phyloP scores from a whole-genome alignment of 371 early-diverging fungal species.

The Mucor velutinosus region DNA sequence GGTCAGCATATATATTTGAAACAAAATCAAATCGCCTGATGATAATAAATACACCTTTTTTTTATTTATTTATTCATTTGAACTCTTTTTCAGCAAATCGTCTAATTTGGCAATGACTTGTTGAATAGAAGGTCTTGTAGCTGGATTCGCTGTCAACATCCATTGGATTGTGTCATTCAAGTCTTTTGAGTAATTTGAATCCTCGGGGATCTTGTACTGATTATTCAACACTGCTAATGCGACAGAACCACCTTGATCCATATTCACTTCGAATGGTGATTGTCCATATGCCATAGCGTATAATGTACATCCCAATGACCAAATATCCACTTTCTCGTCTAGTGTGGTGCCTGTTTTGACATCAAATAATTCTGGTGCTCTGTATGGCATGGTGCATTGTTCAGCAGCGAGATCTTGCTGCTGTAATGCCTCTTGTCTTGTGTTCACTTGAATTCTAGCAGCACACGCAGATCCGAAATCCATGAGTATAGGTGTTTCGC shows the following conservation, averaged over 20 bases:
- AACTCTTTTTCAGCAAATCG: background rate
- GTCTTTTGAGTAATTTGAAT: conserved; percentile 50
- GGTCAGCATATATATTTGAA: conserved; percentile 29
- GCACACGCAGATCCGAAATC: conserved; percentile 69
- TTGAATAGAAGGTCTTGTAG: conserved; percentile 59
- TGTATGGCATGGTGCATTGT: conserved; percentile 68
- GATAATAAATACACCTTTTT: background rate
- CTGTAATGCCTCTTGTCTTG: conserved; percentile 55
- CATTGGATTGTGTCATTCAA: conserved; percentile 54
- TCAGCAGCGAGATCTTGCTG: conserved; percentile 70
- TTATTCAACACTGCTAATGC: conserved; percentile 67
- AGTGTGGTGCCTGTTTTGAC: conserved; percentile 58
- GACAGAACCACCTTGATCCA: conserved; percentile 60
- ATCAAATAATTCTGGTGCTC: conserved; percentile 78
- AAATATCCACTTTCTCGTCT: conserved; percentile 70
- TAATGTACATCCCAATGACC: conserved; percentile 73
- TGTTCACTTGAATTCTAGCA: conserved; percentile 58
- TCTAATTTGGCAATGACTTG: conserved; percentile 11
- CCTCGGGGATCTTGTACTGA: conserved; percentile 54
- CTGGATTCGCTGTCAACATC: conserved; percentile 64
- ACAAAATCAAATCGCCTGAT: background rate
- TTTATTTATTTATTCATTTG: background rate
- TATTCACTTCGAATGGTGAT: conserved; percentile 69
- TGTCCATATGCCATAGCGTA: conserved; percentile 70
- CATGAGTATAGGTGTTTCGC: conserved; percentile 66